phyloP scores from a whole-genome alignment of 2,329 filamentous ascomycete genomes.

The Epichloe gansuensis region DNA sequence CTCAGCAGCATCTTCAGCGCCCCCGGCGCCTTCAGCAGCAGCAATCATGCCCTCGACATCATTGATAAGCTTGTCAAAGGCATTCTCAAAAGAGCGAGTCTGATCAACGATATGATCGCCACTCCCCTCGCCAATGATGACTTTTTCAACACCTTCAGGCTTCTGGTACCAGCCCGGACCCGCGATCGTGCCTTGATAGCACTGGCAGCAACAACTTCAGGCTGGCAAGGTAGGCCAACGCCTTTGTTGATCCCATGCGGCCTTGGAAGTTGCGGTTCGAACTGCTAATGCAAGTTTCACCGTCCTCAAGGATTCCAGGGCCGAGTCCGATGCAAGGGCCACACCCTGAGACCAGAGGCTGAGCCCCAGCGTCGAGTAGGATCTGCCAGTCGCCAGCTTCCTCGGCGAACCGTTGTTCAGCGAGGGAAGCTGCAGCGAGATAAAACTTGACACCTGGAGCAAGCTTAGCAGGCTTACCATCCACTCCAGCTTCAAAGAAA shows the following conservation, averaged over 20 bases:
- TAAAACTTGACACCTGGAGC: slow-evolving; percentile 72
- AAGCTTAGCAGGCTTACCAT: slow-evolving; percentile 53
- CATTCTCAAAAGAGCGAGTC: slow-evolving; percentile 47
- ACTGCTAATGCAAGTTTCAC: slow-evolving; percentile 77
- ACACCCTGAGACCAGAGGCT: slow-evolving; percentile 49
- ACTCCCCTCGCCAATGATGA: slow-evolving; percentile 58
- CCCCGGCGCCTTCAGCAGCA: slow-evolving; percentile 35
- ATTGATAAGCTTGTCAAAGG: slow-evolving; percentile 56
- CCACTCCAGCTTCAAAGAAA: slow-evolving; percentile 55
- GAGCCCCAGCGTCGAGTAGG: slow-evolving; percentile 50
- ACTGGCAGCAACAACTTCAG: slow-evolving; percentile 85
- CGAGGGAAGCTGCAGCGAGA: slow-evolving; percentile 71
- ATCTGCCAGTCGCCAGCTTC: slow-evolving; percentile 75
- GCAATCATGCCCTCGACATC: slow-evolving; percentile 53
- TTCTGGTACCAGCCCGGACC: slow-evolving; percentile 69
- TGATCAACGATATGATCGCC: slow-evolving; percentile 38
- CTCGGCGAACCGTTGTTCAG: slow-evolving; percentile 67
- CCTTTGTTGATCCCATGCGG: slow-evolving; percentile 16
- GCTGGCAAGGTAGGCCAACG: slow-evolving; percentile 59
- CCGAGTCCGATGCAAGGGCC: slow-evolving; percentile 80
- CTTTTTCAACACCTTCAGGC: slow-evolving; percentile 54
- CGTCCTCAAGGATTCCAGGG: slow-evolving; percentile 61
- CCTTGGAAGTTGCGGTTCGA: slow-evolving; percentile 87
- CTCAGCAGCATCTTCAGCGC: neutral
- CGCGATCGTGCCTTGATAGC: slow-evolving; percentile 57